Conservation (phyloP, 805 yeast species). For the Metschnikowia gelsemii region DNA sequence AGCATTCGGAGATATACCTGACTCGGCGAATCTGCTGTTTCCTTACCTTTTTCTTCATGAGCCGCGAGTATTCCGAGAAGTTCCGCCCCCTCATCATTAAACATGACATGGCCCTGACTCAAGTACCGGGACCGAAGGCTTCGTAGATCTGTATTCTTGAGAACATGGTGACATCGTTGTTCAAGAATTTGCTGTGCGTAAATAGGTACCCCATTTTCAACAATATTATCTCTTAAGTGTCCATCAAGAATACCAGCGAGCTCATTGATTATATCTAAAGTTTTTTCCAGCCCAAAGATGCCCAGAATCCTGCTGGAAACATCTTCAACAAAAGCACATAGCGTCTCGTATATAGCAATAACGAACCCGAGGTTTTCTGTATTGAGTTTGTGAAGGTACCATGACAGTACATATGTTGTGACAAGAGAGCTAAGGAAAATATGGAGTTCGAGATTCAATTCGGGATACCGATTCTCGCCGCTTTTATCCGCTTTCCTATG, state of each 20-base stretch:
- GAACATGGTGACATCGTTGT: background rate
- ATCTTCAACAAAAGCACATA: conserved; percentile 18
- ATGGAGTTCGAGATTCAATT: conserved; percentile 37
- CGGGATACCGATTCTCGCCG: conserved; percentile 14
- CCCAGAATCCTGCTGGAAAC: conserved; percentile 14
- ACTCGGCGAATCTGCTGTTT: background rate
- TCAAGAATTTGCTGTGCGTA: conserved; percentile 4
- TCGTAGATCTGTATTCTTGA: background rate
- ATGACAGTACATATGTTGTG: conserved; percentile 20
- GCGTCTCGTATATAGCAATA: conserved; percentile 12
- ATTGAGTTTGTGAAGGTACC: conserved; percentile 20
- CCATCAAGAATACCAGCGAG: conserved; percentile 15
- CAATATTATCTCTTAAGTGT: conserved; percentile 12
- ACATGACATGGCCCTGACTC: conserved; percentile 16
- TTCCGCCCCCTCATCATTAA: conserved; percentile 1
- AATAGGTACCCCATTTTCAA: conserved; percentile 10
- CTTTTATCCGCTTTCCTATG: no score
- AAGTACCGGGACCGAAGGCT: conserved; percentile 7
- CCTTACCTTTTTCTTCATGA: background rate
- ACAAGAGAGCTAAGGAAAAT: conserved; percentile 35
- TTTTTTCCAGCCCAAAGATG: conserved; percentile 16
- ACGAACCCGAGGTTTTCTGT: conserved; percentile 21
- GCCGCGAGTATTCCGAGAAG: background rate
- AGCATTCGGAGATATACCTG: conserved; percentile 11
- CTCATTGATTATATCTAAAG: conserved; percentile 26